Base-by-base conservation (phyloP, 2,329 filamentous ascomycete species). In the Neofusicoccum sp. region DNA sequence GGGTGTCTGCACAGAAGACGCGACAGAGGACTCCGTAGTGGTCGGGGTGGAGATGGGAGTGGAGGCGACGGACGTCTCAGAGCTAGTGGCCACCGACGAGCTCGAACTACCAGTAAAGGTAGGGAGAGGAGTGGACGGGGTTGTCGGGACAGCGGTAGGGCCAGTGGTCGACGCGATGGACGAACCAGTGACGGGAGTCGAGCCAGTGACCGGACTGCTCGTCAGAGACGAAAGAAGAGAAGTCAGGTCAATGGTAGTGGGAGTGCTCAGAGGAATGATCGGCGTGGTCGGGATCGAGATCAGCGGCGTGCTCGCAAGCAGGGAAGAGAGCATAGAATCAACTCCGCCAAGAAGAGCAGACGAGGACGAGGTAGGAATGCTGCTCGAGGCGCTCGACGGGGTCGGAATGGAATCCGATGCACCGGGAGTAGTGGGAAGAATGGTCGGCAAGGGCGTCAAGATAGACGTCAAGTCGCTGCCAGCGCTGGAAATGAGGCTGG, bases 221-320 rank as follows among this genome's bases (percentile, higher is more conserved):
- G 47, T 60, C 47, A 60, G 20, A 11, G 47, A 53, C 16, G 47
- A 54, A 16, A 60, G 36, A 4, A 53, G 30, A 30, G 58, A 60
- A 20, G 58, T 44, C n/a, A 60, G 40, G 14, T 60, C 58, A 6
- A 60, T n/a, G 14, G 30, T 60, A 12, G 47, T 54, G 7, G 58
- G 58, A 5, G 58, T 53, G 38, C 47, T 60, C 7, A 60, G 47
- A 11, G 58, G 58, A 30, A 61, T 61, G 26, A 61, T 48, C 24
- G 59, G 59, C 41, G 51, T 61, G n/a, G 49, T 57, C 9, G 59
- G 59, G 11, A 57, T 38, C 38, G 58, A 60, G 16, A 60, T 14
- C 30, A 54, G 24, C 12, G 58, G 58, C 28, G 58, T 60, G 40
- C 40, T 36, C 11, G 9, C 58, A 8, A 61, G 59, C 16, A 61